Base-by-base conservation (phyloP, 192 early-diverging fungal species). In the Linnemannia elongata region DNA sequence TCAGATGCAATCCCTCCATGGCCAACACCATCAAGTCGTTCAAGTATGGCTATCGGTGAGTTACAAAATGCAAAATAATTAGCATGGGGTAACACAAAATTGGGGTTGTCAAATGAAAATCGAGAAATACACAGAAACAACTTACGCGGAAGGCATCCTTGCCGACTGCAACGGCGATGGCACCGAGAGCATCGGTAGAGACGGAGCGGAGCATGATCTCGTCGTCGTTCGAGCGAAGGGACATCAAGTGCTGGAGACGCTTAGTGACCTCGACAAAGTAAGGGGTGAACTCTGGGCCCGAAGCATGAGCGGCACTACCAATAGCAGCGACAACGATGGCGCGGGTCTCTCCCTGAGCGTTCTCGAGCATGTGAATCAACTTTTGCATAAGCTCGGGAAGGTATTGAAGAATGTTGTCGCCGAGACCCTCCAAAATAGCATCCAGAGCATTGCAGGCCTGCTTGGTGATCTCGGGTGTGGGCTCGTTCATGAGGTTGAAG, bases 251-350 rank as follows among this genome's bases (percentile, higher is more conserved):
- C 39, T 89, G 90, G 69, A 97, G 89, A 70, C 95, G 92, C 60
- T 90, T 89, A 55, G 96, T 91, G 30, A 97, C 92, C 69, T 91
- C 89, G 36, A 80, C 85, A 91, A 97, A 97, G 89, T 97, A 98
- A 24, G 96, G 94, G 17, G 90, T 85, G 88, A 96, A 96, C 20
- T 82, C 79, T 55, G 41, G 85, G 41, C 94, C 94, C 24, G 97
- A 93, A 45, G 97, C 94, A 89, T 97, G 94, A n/a, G 97, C 97
- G 22, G 96, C 96, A 74, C 95, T 96, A 22, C 97, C 97, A 72
- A 98, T 94, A 30, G 96, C 97, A 30, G 95, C 95, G 35, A 94
- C 92, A 35, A 96, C 96, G 44, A 94, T 93, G 18, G 94, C 94
- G 82, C 95, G 94, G 66, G 96, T 93, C 77, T 96, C 94, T 42